Percentiles rank a stretch among this genome's conserved stretches.
These are phyloP conservation scores for Tanacetum coccineum DNA, from an alignment of 129 eudicot species.

Conservation along the genomic window DNA sequence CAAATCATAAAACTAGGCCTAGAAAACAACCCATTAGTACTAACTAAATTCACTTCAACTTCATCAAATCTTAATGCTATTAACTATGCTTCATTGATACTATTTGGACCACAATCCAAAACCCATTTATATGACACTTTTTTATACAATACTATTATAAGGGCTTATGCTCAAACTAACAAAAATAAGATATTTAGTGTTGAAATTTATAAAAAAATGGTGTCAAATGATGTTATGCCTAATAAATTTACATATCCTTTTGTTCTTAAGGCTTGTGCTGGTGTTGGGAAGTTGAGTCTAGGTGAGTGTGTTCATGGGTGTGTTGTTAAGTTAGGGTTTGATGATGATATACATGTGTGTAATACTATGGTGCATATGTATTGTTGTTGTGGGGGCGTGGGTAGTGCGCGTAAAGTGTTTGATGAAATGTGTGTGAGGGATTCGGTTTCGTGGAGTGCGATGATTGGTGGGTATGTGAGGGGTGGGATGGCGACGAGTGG, in stretches of 20 bases:
- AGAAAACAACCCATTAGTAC: conserved; percentile 64
- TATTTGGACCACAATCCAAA: conserved; percentile 43
- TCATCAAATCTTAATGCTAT: conserved; percentile 54
- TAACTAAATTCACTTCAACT: conserved; percentile 66
- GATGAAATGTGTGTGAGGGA: conserved; percentile 54
- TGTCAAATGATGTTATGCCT: conserved; percentile 41
- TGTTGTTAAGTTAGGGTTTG: conserved; percentile 62
- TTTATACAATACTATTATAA: conserved; percentile 70
- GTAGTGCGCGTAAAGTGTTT: conserved; percentile 50
- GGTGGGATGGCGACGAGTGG: conserved; percentile 55
- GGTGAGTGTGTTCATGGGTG: conserved; percentile 64
- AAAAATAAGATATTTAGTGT: conserved; percentile 30
- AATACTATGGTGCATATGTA: conserved; percentile 79
- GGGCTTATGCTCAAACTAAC: conserved; percentile 58
- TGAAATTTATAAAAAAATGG: conserved; percentile 45
- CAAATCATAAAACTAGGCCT: conserved; percentile 63
- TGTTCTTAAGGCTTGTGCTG: conserved; percentile 82
- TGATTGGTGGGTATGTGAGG: conserved; percentile 69
- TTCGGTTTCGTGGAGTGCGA: conserved; percentile 70
- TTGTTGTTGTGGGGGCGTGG: conserved; percentile 44
- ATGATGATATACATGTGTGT: conserved; percentile 49
- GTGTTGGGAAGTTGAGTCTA: conserved; percentile 39
- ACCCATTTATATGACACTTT: conserved; percentile 56
- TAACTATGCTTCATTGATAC: conserved; percentile 49
- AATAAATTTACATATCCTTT: conserved; percentile 81